These are phyloP conservation scores for Paecilomyces niveus DNA, from an alignment of 2,329 filamentous ascomycete genomes.

Conservation along the genomic window DNA sequence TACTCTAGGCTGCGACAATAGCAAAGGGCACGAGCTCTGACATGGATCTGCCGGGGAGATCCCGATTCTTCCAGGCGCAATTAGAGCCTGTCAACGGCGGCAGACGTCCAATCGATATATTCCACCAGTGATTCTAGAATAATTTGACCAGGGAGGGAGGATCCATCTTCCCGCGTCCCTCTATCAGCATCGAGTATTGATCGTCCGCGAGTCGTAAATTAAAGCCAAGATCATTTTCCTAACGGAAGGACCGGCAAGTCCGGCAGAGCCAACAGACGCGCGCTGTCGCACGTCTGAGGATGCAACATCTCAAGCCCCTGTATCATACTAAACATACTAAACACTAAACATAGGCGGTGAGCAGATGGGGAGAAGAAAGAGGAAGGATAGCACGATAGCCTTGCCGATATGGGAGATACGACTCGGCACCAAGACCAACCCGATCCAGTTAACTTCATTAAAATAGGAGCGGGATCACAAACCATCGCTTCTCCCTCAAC, in stretches of 20 bases:
- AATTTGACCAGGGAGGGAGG: neutral
- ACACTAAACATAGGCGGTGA: too few species aligned
- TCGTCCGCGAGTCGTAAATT: neutral
- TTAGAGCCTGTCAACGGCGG: neutral
- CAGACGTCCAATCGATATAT: neutral
- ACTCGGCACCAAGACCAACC: neutral
- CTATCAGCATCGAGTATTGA: neutral
- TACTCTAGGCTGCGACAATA: neutral
- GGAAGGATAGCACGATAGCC: neutral
- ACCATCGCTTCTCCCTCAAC: neutral
- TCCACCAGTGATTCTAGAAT: neutral
- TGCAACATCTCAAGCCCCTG: neutral
- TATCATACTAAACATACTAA: neutral
- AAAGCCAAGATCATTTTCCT: neutral
- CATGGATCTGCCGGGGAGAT: neutral
- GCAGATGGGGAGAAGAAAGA: neutral
- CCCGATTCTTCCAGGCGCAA: neutral
- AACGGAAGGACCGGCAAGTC: neutral
- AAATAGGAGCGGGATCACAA: neutral
- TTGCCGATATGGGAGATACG: slow-evolving; percentile 1
- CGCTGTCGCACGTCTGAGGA: neutral
- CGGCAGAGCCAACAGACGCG: neutral
- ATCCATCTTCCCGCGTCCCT: neutral
- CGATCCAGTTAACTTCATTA: neutral
- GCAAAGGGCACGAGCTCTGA: neutral